Evolutionary conservation across 2,329 filamentous ascomycete species (phyloP), one percentile per base, ranked within the genome.

Genomic region (Dothideomycetes sp.): DNA sequence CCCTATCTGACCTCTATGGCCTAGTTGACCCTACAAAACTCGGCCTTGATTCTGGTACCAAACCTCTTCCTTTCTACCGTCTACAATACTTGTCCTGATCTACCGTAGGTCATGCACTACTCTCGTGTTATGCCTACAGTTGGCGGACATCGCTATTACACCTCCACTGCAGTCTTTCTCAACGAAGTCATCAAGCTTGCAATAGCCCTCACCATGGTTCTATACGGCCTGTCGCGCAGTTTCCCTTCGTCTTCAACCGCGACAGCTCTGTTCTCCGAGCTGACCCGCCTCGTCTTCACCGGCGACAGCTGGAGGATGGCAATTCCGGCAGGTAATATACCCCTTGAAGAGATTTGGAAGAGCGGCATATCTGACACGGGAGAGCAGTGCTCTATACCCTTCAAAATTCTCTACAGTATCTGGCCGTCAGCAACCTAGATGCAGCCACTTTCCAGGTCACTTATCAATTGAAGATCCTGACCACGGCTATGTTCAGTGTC

Each of bases 61-160:
- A 22, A 12, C n/a, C 11, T 13, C 9, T 15, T 7, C 5, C 31
- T 17, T 6, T 24, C 38, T 12, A 9, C 10, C n/a, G 17, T 6
- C 23, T 11, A 13, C n/a, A 10, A 19, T 11, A 34, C 11, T 33
- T 25, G n/a, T 22, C 18, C 27, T 4, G 38, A 23, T 17, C 20
- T n/a, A n/a, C n/a, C n/a, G n/a, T n/a, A 89, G 84, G 74, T 95
- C 42, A 83, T 94, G 73, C 89, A 95, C 66, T 94, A 96, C 63
- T 94, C 88, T 20, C 78, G 88, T 49, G 79, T 93, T 46, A 95
- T 95, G 88, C 83, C 87, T n/a, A 73, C 80, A 8, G 70, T 75
- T 8, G 79, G 81, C 58, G 84, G 86, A 50, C 84, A 88, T 56
- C 81, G 88, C 58, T 96, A 95, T 63, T 85, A 91, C 53, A 81